Percentiles rank a stretch among this genome's conserved stretches.
phyloP scores from a whole-genome alignment of 2,329 filamentous ascomycete species.

The Fusarium brevicatenulatum region DNA sequence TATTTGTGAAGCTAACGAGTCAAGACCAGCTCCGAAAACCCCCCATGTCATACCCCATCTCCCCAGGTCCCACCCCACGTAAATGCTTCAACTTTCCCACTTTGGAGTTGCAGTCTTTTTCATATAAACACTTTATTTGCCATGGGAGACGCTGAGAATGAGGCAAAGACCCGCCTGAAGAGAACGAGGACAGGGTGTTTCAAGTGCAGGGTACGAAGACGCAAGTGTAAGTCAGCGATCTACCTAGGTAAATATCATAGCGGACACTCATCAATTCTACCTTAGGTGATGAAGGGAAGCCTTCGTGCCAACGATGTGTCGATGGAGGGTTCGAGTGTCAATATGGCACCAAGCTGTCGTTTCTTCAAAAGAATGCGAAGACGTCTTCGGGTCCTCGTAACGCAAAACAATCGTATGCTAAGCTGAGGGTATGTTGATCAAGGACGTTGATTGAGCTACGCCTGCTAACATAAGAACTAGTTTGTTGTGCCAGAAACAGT shows the following conservation, averaged over 20 bases:
- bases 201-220: constrained; percentile 58
- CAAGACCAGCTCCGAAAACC: background rate
- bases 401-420: constrained; percentile 37
- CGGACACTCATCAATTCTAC: constrained; percentile 5
- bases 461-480: constrained; percentile 1
- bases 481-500: constrained; percentile 37
- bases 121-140: background rate
- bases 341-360: constrained; percentile 59
- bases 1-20: background rate
- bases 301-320: constrained; percentile 59
- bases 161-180: constrained; percentile 41
- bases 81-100: constrained; percentile 39
- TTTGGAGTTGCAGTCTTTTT: constrained; percentile 23
- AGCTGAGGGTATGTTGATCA: constrained; percentile 28
- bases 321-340: constrained; percentile 58
- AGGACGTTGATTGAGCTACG: background rate
- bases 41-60: background rate
- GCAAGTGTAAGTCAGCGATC: constrained; percentile 53
- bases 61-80: background rate
- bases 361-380: constrained; percentile 60
- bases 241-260: background rate
- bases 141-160: constrained; percentile 34
- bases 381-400: constrained; percentile 46
- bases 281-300: constrained; percentile 62
- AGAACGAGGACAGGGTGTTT: constrained; percentile 58